Percentiles rank a stretch among this genome's conserved stretches.
These are phyloP conservation scores for Boletus bicolor DNA, from an alignment of 768 basidiomycete species.

Conservation along the genomic window DNA sequence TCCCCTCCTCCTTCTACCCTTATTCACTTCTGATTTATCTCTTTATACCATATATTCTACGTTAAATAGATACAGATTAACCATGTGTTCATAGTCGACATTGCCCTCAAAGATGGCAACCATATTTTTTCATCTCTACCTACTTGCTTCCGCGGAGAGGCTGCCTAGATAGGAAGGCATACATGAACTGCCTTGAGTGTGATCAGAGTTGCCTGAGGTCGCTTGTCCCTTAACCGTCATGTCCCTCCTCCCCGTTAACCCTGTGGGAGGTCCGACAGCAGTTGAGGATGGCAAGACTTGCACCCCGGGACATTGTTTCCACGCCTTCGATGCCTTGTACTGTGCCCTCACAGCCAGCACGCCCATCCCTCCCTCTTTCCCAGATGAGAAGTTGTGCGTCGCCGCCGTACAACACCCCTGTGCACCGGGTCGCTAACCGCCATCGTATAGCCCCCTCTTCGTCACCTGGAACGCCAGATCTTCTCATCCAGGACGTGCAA, in stretches of 20 bases:
- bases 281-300: conserved; percentile 49
- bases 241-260: conserved; percentile 56
- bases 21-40: conserved; percentile 38
- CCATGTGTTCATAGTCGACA: conserved; percentile 35
- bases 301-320: conserved; percentile 71
- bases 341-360: conserved; percentile 58
- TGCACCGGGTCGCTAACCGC: conserved; percentile 4
- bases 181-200: background rate
- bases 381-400: conserved; percentile 76
- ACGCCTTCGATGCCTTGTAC: conserved; percentile 79
- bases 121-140: background rate
- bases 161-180: conserved; percentile 29
- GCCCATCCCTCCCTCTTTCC: conserved; percentile 61
- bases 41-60: conserved; percentile 40
- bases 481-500: conserved; percentile 54
- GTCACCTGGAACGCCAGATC: conserved; percentile 91
- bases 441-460: conserved; percentile 63
- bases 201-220: conserved; percentile 6
- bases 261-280: conserved; percentile 38
- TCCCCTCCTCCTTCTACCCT: conserved; percentile 22
- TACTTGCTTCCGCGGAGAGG: background rate
- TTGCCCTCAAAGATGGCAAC: conserved; percentile 7
- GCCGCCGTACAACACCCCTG: conserved; percentile 21
- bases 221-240: conserved; percentile 36
- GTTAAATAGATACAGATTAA: conserved; percentile 36